Evolutionary conservation across 495 filamentous ascomycete species (phyloP).

Genomic region (Podospora australis): DNA sequence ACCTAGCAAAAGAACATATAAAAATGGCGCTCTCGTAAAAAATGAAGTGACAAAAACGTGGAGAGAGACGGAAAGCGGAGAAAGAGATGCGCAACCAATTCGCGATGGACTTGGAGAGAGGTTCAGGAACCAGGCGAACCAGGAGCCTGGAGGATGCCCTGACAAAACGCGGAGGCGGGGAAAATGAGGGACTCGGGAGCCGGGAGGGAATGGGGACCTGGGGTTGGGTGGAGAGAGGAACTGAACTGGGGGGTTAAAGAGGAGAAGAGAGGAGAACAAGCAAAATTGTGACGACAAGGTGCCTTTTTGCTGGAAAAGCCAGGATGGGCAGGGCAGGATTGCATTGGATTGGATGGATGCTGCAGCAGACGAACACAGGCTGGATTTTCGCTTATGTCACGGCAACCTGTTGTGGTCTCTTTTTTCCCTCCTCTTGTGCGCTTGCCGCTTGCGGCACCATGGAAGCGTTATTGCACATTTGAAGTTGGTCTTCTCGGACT

Average conservation of each 20-base stretch:
- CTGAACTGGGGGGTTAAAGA: constrained; percentile 21
- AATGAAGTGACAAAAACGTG: neutral
- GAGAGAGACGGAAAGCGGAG: constrained; percentile 18
- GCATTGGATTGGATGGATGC: too few species aligned
- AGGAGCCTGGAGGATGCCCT: neutral
- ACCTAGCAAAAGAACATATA: too few species aligned
- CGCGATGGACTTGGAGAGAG: constrained; percentile 2
- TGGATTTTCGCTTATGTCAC: neutral
- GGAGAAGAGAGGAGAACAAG: constrained; percentile 3
- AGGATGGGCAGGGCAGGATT: too few species aligned
- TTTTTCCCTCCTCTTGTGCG: too few species aligned
- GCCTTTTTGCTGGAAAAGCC: neutral
- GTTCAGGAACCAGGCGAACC: constrained; percentile 12
- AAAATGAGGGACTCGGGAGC: constrained; percentile 22
- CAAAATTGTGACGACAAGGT: neutral
- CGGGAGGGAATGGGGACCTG: constrained; percentile 10
- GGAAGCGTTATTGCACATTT: too few species aligned
- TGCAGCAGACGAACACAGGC: too few species aligned
- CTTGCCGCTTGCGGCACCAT: too few species aligned
- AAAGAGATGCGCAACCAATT: constrained; percentile 11
- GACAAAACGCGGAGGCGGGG: constrained; percentile 24
- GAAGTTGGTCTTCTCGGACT: too few species aligned
- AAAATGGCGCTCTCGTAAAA: too few species aligned
- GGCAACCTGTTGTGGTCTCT: too few species aligned
- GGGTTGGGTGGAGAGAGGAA: constrained; percentile 3